phyloP scores from a whole-genome alignment of 108 stramenopile genomes.

The Thalassiosira profunda region DNA sequence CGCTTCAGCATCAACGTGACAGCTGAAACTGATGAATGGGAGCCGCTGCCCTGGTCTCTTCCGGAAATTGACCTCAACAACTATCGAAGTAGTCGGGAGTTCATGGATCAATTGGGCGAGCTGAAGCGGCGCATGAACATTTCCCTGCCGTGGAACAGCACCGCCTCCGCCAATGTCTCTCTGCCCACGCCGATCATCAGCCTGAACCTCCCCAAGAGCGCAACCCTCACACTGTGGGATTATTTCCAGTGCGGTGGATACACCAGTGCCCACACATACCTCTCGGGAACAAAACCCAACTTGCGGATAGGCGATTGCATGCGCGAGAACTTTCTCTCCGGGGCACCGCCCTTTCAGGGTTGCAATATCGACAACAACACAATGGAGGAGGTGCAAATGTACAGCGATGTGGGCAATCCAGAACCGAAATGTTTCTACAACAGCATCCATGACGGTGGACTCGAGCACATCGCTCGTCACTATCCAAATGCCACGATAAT shows the following conservation, averaged over 20 bases:
- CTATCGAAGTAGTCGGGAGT: conserved; percentile 30
- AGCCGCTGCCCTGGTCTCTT: conserved; percentile 43
- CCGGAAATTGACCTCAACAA: conserved; percentile 13
- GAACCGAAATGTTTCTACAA: conserved; percentile 31
- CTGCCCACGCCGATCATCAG: conserved; percentile 41
- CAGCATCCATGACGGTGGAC: conserved; percentile 34
- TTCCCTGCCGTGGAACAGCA: conserved; percentile 32
- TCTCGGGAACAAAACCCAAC: too few species aligned
- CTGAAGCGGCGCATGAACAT: conserved; percentile 21
- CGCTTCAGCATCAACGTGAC: conserved; percentile 2
- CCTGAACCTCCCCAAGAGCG: conserved; percentile 47
- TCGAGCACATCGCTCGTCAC: conserved; percentile 33
- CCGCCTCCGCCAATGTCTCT: conserved; percentile 13
- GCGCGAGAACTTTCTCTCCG: conserved; percentile 42
- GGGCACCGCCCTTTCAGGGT: conserved; percentile 24
- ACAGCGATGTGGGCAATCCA: conserved; percentile 33
- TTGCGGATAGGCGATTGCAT: conserved; percentile 44
- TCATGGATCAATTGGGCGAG: conserved; percentile 41
- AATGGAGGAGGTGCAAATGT: conserved; percentile 5
- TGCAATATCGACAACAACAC: conserved; percentile 10
- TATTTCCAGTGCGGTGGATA: conserved; percentile 43
- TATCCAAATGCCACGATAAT: conserved; percentile 32
- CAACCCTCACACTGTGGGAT: conserved; percentile 40
- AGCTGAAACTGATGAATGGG: conserved; percentile 16
- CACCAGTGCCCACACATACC: conserved; percentile 34